Base-by-base conservation (phyloP, 768 basidiomycete species). In the Termitomyces sp. region DNA sequence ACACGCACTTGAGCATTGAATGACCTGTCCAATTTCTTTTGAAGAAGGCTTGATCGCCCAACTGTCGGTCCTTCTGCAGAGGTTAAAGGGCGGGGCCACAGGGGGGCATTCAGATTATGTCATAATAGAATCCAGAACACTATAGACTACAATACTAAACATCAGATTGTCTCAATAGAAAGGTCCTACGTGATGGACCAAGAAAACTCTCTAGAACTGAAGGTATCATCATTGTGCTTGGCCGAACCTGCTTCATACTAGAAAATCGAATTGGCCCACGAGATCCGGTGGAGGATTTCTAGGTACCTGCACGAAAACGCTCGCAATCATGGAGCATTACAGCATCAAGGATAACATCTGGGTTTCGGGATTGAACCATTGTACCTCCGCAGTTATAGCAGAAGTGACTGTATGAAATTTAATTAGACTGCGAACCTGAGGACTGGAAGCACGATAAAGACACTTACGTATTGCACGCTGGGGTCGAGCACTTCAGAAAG, bases 381-480 rank as follows among this genome's bases (percentile, higher is more conserved):
- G 72, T 61, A 13, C 67, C 65, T n/a, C 81, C 82, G 55, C 82
- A 84, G 13, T 65, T 24, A 56, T 84, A 83, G 60, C 82, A 84
- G 62, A 83, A 84, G 60, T 84, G 82, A 12, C 71, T 72, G 36
- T 6, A 41, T 18, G 32, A n/a, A 6, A 46, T 26, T 22, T 42
- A 34, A n/a, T 39, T 51, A n/a, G 18, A 9, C 14, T 55, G 37
- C 26, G 47, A 49, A 27, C 20, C 47, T 46, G 29, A 31, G n/a
- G 37, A 37, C 26, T 18, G 8, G 9, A 20, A 31, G 14, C n/a
- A 27, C 18, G 36, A 43, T 8, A 44, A 14, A 24, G 29, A 29
- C 27, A 61, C 73, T 67, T 55, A 74, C 61, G 77, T 76, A 60
- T 84, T 83, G 66, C 84, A 85, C n/a, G 76, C 81, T 2, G 82